Evolutionary conservation across 768 basidiomycete species (phyloP), one percentile per base, ranked within the genome.

Genomic region (Mycena leptocephala): DNA sequence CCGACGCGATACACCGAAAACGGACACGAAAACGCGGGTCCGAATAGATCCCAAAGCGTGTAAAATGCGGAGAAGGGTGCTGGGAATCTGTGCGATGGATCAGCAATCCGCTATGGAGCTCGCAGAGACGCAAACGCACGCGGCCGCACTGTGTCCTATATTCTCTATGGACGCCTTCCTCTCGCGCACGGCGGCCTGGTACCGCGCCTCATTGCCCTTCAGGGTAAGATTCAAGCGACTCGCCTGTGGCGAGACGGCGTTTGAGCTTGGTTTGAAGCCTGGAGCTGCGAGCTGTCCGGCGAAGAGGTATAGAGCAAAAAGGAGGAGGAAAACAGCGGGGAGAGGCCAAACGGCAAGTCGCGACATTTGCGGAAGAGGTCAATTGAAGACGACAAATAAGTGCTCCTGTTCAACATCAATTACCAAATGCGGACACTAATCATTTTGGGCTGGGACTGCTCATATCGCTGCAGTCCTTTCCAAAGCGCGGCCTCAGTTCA

Each of bases 11-110:
- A 76, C 3, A 81, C 77, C 26, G 79, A 56, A 76, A 81, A 81
- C 8, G 83, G 82, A 67, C 83, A 85, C 11, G 79, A 78, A 63
- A 84, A 84, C 10, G 81, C 79, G 1, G 83, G 80, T n/a, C 74
- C 76, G 74, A 83, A 84, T 62, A 85, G 81, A 59, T 85, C 84
- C 84, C 84, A 73, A 5, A 76, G 66, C n/a, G 65, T 70, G 71
- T 77, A 77, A 35, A 62, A 37, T 26, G 55, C 65, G 16, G 72
- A 20, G 55, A 33, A 63, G 16, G 66, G 72, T 28, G 22, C 33
- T 0, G 59, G 75, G 30, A 71, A 74, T 55, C 51, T 70, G 48
- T 53, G 37, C 24, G 33, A 26, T n/a, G 30, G 61, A 35, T 30
- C n/a, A 24, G 22, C 26, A 24, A 30, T 37, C 35, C 18, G 41